A percentile compares a stretch with the other conserved stretches of the same genome.
These are phyloP conservation scores for Plantago elongata DNA, from an alignment of 257 asterid species.

Conservation along the genomic window DNA sequence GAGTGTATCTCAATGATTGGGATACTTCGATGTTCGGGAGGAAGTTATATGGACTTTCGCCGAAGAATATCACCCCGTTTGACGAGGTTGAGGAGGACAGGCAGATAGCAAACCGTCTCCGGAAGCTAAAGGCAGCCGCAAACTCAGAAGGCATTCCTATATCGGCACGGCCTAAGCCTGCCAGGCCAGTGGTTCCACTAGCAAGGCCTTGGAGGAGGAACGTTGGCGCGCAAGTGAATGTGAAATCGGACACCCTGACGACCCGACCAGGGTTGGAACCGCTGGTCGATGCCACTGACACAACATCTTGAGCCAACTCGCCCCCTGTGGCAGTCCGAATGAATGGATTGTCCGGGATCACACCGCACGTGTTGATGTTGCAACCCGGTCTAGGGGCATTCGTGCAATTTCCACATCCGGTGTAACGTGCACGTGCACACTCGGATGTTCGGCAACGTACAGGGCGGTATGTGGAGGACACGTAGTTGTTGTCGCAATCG, in stretches of 20 bases:
- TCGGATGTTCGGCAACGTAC: conserved; percentile 52
- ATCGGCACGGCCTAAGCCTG: conserved; percentile 50
- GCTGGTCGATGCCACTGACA: conserved; percentile 37
- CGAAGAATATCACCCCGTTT: conserved; percentile 47
- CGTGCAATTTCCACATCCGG: conserved; percentile 38
- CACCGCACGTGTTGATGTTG: conserved; percentile 47
- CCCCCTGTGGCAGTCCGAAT: conserved; percentile 32
- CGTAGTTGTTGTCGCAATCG: conserved; percentile 53
- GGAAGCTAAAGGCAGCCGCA: conserved; percentile 51
- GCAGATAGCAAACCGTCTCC: conserved; percentile 49
- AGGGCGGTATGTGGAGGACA: conserved; percentile 50
- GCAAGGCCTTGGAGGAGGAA: conserved; percentile 43
- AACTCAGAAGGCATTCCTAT: conserved; percentile 44
- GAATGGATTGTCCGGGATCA: conserved; percentile 39
- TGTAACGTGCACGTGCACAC: conserved; percentile 38
- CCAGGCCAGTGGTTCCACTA: conserved; percentile 36
- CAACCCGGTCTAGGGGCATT: conserved; percentile 50
- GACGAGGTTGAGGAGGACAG: conserved; percentile 30
- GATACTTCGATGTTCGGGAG: conserved; percentile 34
- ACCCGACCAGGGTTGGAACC: conserved; percentile 40
- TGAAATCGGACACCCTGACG: conserved; percentile 28
- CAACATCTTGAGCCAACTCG: conserved; percentile 56
- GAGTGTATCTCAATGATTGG: conserved; percentile 36
- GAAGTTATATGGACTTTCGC: conserved; percentile 49
- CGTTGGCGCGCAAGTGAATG: conserved; percentile 42